phyloP scores from a whole-genome alignment of 306 rosid genomes.

The Geum urbanum region DNA sequence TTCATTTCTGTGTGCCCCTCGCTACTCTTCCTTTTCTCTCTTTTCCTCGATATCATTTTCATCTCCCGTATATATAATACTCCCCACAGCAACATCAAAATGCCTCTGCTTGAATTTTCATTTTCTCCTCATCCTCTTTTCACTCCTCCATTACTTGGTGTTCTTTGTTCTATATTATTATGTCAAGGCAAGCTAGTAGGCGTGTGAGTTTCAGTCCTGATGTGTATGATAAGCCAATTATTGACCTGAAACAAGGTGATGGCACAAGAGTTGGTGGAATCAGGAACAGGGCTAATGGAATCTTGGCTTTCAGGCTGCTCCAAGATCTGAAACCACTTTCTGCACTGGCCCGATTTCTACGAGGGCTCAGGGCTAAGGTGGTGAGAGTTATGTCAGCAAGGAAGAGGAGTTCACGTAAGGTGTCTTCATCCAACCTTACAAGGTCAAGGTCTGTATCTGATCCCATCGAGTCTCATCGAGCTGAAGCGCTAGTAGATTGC shows the following conservation, averaged over 20 bases:
- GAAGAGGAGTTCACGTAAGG: conserved; percentile 58
- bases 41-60: conserved; percentile 8
- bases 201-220: conserved; percentile 73
- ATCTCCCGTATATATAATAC: conserved; percentile 31
- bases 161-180: conserved; percentile 8
- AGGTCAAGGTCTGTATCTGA: conserved; percentile 69
- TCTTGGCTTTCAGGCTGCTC: conserved; percentile 41
- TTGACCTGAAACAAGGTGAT: conserved; percentile 34
- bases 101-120: conserved; percentile 24
- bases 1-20: neutral
- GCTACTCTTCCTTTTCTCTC: conserved; percentile 17
- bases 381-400: conserved; percentile 49
- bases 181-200: conserved; percentile 57
- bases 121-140: neutral
- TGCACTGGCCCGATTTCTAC: conserved; percentile 46
- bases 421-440: conserved; percentile 57
- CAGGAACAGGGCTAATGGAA: conserved; percentile 42
- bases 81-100: conserved; percentile 21
- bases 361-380: conserved; percentile 57
- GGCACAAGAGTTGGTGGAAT: conserved; percentile 31
- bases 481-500: conserved; percentile 82
- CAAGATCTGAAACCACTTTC: conserved; percentile 40
- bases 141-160: conserved; percentile 5
- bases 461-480: conserved; percentile 65
- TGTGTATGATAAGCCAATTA: conserved; percentile 50